Percentiles rank a stretch among this genome's conserved stretches.
phyloP scores from a whole-genome alignment of 2,329 filamentous ascomycete genomes.

The Aspergillus carbonarius region DNA sequence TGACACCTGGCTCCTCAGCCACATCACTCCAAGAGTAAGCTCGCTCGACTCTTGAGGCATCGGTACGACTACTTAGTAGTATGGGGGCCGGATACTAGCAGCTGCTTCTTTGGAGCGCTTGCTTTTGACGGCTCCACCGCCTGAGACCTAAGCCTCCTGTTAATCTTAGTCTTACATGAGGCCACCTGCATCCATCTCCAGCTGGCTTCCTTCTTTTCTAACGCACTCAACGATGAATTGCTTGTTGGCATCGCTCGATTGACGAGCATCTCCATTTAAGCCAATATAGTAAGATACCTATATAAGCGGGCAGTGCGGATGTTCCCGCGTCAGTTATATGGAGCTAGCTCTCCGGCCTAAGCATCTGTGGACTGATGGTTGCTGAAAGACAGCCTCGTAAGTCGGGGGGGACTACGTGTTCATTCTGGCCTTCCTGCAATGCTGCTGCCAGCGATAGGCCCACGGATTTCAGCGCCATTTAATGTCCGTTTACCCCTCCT shows the following conservation, averaged over 20 bases:
- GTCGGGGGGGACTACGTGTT: constrained; percentile 2
- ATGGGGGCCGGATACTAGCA: not conserved
- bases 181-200: not conserved
- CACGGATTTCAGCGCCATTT: not conserved
- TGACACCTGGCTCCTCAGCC: constrained; percentile 7
- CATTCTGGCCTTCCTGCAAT: not conserved
- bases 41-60: not conserved
- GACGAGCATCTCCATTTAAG: not conserved
- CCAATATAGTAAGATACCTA: not conserved
- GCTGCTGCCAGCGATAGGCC: constrained; percentile 5
- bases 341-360: not conserved
- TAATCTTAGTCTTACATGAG: not conserved
- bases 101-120: not conserved
- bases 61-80: too few relatives aligned
- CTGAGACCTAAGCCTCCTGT: not conserved
- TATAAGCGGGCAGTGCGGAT: not conserved
- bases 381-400: constrained; percentile 5
- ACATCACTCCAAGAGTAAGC: constrained; percentile 1
- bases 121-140: not conserved
- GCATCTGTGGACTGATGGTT: not conserved
- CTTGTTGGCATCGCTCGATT: not conserved
- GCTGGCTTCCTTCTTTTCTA: not conserved
- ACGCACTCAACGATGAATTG: not conserved
- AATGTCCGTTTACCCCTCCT: constrained; percentile 10
- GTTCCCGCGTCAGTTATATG: not conserved